Evolutionary conservation across 179 eudicot species (phyloP).

Genomic region (Corrigiola litoralis): DNA sequence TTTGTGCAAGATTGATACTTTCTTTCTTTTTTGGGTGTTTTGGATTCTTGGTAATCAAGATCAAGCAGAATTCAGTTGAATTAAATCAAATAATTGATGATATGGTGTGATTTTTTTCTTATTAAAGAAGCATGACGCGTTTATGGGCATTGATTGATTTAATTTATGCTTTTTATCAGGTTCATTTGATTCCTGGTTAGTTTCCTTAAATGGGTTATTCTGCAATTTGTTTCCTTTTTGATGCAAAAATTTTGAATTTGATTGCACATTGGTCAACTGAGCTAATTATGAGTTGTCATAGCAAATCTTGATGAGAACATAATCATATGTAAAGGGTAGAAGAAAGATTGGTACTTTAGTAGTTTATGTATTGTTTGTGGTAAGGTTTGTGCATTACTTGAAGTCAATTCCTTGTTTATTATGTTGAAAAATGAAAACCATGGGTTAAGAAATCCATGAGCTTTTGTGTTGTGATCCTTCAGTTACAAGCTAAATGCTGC

Average conservation of each 20-base stretch:
- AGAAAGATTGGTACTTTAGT: slow-evolving; percentile 1
- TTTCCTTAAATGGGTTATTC: not conserved
- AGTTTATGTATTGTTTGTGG: slow-evolving; percentile 8
- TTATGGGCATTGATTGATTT: not conserved
- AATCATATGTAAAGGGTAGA: slow-evolving; percentile 2
- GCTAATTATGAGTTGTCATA: not conserved
- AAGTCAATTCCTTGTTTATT: not conserved
- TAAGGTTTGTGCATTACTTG: slow-evolving; percentile 10
- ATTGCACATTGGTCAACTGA: slow-evolving; percentile 10
- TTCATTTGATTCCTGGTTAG: not conserved
- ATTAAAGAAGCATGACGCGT: not conserved
- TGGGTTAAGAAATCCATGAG: not conserved
- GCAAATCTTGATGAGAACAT: not conserved
- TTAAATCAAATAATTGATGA: not conserved
- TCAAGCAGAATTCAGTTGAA: not conserved
- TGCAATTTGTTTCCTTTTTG: not conserved
- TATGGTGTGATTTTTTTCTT: slow-evolving; percentile 1
- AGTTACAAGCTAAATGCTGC: slow-evolving; percentile 6
- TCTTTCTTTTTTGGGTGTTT: not conserved
- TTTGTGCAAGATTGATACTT: not conserved
- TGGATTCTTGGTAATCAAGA: not conserved
- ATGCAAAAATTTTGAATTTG: not conserved
- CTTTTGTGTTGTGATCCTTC: slow-evolving; percentile 4
- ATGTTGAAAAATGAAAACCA: not conserved
- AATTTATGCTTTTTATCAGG: not conserved